Evolutionary conservation across 495 filamentous ascomycete species (phyloP), one percentile per base, ranked within the genome.

Genomic region (Bathelium albidoporum): DNA sequence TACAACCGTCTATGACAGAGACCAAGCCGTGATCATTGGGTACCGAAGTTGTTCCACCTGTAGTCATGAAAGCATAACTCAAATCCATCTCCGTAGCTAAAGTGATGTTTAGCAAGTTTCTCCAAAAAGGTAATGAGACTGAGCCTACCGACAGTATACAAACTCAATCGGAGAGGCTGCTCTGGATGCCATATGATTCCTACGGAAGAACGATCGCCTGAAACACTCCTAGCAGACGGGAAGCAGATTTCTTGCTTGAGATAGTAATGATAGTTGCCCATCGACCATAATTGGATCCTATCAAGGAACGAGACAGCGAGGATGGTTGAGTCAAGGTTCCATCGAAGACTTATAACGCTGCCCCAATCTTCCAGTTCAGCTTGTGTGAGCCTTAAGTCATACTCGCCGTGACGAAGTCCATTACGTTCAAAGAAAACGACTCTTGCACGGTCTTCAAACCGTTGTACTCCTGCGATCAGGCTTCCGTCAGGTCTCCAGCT

Each of bases 371-470:
- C 71, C 32, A 78, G 69, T 64, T 87, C 82, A 61, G 84, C 80
- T 58, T 80, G 72, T 2, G 82, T 83, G 1, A 88, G 74, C 52
- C 87, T 83, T 16, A 97, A 79, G 24, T 85, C 83, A 68, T 97
- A 97, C 71, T 96, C 84, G 2, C 94, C 94, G 76, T 98, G 94
- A 28, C 94, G 84, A 59, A 98, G 80, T 31, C 94, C 94, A 72
- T 98, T 98, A 65, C 91, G 82, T 76, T 98, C 94, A 69, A 98
- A 98, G 75, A 97, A 97, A 2, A 96, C 87, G 43, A 97, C 87
- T 69, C 94, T 86, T n/a, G 88, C 75, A 2, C 80, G 79, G 59
- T 88, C 83, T 28, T 83, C 74, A 16, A 85, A 73, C 14, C 88
- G 82, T 72, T 95, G 90, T 64, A 95, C 83, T 59, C 88, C 84